These are phyloP conservation scores for Penicillium waksmanii DNA, from an alignment of 495 filamentous ascomycete genomes.

Conservation along the genomic window DNA sequence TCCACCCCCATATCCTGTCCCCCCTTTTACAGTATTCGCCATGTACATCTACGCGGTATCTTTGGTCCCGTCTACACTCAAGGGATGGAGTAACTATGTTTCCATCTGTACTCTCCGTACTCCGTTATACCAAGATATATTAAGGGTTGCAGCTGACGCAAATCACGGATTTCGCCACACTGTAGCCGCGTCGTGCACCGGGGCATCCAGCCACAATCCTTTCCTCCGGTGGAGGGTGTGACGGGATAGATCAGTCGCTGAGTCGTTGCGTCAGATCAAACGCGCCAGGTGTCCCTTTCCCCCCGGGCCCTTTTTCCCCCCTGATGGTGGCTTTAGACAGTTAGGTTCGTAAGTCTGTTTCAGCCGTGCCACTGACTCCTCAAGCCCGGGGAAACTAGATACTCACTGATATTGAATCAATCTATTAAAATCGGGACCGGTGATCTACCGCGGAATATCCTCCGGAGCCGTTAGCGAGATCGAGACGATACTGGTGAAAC, in stretches of 20 bases:
- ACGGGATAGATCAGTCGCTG: background rate
- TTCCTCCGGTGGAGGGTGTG: background rate
- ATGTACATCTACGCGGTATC: background rate
- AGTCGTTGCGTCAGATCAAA: slow-evolving; percentile 7
- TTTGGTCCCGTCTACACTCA: background rate
- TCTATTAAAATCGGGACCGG: slow-evolving; percentile 22
- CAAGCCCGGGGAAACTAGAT: background rate
- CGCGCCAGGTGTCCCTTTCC: slow-evolving; percentile 13
- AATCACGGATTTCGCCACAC: slow-evolving; percentile 18
- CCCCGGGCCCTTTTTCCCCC: background rate
- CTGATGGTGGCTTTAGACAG: background rate
- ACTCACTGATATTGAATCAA: background rate
- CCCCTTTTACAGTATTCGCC: background rate
- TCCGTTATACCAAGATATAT: slow-evolving; percentile 1
- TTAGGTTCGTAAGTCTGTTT: slow-evolving; percentile 13
- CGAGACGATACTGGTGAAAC: slow-evolving; percentile 15
- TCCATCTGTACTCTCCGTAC: background rate
- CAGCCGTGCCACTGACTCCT: slow-evolving; percentile 8
- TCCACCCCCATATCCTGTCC: slow-evolving; percentile 26
- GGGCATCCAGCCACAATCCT: slow-evolving; percentile 19
- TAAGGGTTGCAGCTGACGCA: slow-evolving; percentile 11
- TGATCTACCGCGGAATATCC: slow-evolving; percentile 25
- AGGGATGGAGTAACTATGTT: background rate
- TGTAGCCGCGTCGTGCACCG: slow-evolving; percentile 19
- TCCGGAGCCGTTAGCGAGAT: slow-evolving; percentile 25